A percentile compares a stretch with the other conserved stretches of the same genome.
These are phyloP conservation scores for Avicennia marina DNA, from an alignment of 257 asterid species.

Conservation along the genomic window DNA sequence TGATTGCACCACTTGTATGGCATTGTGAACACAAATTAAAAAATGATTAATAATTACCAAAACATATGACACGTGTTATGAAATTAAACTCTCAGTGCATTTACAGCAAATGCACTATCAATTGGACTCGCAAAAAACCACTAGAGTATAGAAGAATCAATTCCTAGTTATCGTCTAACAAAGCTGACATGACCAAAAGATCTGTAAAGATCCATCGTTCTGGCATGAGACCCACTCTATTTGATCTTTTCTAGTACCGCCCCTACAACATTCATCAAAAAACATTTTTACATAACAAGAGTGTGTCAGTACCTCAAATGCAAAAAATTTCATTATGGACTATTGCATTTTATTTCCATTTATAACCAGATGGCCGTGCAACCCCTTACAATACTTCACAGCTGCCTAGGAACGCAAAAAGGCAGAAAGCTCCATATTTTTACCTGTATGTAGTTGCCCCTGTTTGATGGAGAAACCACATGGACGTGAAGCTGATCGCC, in stretches of 20 bases:
- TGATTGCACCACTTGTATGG: too few species aligned
- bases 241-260: background rate
- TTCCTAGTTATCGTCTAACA: background rate
- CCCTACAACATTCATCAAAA: background rate
- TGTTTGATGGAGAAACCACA: conserved; percentile 99
- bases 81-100: too few species aligned
- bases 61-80: too few species aligned
- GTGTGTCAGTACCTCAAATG: background rate
- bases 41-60: too few species aligned
- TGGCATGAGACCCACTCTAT: background rate
- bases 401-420: background rate
- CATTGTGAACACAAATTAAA: too few species aligned
- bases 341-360: background rate
- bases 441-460: conserved; percentile 93
- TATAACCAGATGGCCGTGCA: background rate
- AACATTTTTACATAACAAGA: background rate
- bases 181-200: background rate
- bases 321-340: background rate
- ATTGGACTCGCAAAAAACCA: too few species aligned
- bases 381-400: too few species aligned
- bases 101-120: too few species aligned
- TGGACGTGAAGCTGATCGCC: conserved; percentile 88
- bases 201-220: too few species aligned
- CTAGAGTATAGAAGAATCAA: too few species aligned
- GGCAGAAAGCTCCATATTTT: background rate